Conservation (phyloP, 306 rosid genomes). For the Ormosia semicastrata region DNA sequence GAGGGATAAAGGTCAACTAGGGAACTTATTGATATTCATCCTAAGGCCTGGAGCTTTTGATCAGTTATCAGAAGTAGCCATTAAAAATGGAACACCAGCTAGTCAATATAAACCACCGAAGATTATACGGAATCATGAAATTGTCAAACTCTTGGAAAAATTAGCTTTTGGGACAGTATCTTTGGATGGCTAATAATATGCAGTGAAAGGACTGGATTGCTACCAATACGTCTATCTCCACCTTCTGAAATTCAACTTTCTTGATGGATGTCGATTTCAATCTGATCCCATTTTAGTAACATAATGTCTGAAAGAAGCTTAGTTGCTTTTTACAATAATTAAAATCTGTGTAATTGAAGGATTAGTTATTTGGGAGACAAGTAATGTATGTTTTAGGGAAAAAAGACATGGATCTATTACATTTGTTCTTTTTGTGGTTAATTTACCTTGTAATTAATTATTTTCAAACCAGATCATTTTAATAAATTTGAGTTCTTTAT, state of each 20-base stretch:
- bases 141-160: conserved; percentile 40
- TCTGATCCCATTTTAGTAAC: neutral
- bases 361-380: neutral
- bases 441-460: neutral
- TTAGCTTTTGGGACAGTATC: conserved; percentile 25
- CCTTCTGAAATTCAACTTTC: neutral
- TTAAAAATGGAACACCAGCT: conserved; percentile 59
- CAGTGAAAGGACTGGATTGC: neutral
- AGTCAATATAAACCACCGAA: conserved; percentile 70
- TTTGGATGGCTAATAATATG: conserved; percentile 21
- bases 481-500: neutral
- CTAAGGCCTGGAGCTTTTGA: conserved; percentile 53
- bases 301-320: neutral
- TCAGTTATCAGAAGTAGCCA: conserved; percentile 40
- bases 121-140: conserved; percentile 53
- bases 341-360: neutral
- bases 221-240: neutral
- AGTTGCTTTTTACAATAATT: neutral
- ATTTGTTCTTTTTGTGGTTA: neutral
- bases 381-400: neutral
- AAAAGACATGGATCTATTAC: neutral
- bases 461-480: neutral
- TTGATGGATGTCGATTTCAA: neutral
- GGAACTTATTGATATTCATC: conserved; percentile 38
- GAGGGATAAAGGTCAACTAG: conserved; percentile 44